These are phyloP conservation scores for Trypanosoma boissoni DNA, from an alignment of 208 protist species.

Conservation along the genomic window DNA sequence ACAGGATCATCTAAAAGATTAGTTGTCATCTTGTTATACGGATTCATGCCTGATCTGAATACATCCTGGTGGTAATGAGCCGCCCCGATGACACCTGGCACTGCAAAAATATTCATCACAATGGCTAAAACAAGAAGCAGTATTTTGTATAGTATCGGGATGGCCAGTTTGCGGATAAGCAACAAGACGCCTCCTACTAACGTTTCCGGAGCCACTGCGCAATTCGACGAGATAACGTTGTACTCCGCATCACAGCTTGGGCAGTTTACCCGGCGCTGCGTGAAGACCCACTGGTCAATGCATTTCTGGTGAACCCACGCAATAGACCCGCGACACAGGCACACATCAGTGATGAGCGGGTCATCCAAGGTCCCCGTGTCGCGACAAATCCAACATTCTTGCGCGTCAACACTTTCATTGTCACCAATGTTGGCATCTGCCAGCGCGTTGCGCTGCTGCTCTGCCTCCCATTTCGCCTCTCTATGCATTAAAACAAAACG, in stretches of 20 bases:
- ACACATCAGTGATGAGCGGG: slow-evolving; percentile 48
- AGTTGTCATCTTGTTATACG: too few species aligned
- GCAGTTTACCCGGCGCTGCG: slow-evolving; percentile 39
- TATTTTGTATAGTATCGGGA: slow-evolving; percentile 18
- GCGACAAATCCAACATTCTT: slow-evolving; percentile 82
- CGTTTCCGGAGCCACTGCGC: slow-evolving; percentile 14
- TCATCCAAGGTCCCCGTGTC: slow-evolving; percentile 34
- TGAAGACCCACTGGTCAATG: slow-evolving; percentile 68
- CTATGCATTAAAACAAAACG: too few species aligned
- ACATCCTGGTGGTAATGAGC: slow-evolving; percentile 23
- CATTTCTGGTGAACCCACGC: slow-evolving; percentile 65
- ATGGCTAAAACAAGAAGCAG: slow-evolving; percentile 4
- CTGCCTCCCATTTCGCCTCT: too few species aligned
- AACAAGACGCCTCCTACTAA: slow-evolving; percentile 19
- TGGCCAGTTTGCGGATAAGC: slow-evolving; percentile 27
- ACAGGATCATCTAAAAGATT: too few species aligned
- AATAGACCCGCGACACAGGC: slow-evolving; percentile 54
- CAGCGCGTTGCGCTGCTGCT: too few species aligned
- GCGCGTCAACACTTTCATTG: too few species aligned
- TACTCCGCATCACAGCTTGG: slow-evolving; percentile 53
- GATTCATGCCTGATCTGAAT: too few species aligned
- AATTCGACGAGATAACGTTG: slow-evolving; percentile 29
- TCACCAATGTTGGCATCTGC: too few species aligned
- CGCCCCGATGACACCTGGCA: slow-evolving; percentile 17
- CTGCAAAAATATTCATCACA: slow-evolving; percentile 17